These are phyloP conservation scores for Babesia caballi DNA, from an alignment of 169 alveolate genomes.

Conservation along the genomic window DNA sequence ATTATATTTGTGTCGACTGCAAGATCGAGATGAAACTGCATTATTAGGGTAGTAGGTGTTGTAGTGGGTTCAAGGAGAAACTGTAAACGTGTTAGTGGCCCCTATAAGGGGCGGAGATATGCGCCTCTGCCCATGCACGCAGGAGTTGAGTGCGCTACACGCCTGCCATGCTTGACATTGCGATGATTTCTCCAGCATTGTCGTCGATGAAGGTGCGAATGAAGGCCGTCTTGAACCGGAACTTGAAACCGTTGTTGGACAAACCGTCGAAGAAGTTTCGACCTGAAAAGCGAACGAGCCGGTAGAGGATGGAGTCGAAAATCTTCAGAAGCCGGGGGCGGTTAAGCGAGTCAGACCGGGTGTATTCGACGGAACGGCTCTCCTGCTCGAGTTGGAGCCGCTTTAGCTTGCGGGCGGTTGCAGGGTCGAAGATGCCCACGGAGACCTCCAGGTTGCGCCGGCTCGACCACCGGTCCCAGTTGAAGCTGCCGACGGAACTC, in stretches of 20 bases:
- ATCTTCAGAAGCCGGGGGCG: slow-evolving; percentile 37
- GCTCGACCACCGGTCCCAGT: slow-evolving; percentile 76
- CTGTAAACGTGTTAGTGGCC: no score
- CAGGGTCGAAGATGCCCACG: slow-evolving; percentile 66
- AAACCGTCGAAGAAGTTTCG: slow-evolving; percentile 59
- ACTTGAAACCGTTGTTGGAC: slow-evolving; percentile 52
- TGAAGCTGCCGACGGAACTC: slow-evolving; percentile 74
- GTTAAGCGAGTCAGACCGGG: slow-evolving; percentile 16
- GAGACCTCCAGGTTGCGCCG: slow-evolving; percentile 73
- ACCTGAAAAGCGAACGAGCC: slow-evolving; percentile 33
- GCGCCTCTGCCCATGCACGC: not conserved
- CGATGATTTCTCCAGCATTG: slow-evolving; percentile 46
- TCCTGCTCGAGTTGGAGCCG: slow-evolving; percentile 29
- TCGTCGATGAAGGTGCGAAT: slow-evolving; percentile 61
- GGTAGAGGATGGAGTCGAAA: slow-evolving; percentile 44
- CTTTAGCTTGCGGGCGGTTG: slow-evolving; percentile 43
- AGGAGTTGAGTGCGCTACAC: slow-evolving; percentile 27
- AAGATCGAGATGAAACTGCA: no score
- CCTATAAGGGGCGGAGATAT: no score
- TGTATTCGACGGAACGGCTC: slow-evolving; percentile 48
- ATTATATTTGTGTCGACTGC: no score
- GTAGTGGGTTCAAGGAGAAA: no score
- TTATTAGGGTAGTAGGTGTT: no score
- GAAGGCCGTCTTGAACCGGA: slow-evolving; percentile 53
- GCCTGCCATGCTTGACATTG: slow-evolving; percentile 43